phyloP scores from a whole-genome alignment of 768 basidiomycete genomes.

The Baorangia bicolor region DNA sequence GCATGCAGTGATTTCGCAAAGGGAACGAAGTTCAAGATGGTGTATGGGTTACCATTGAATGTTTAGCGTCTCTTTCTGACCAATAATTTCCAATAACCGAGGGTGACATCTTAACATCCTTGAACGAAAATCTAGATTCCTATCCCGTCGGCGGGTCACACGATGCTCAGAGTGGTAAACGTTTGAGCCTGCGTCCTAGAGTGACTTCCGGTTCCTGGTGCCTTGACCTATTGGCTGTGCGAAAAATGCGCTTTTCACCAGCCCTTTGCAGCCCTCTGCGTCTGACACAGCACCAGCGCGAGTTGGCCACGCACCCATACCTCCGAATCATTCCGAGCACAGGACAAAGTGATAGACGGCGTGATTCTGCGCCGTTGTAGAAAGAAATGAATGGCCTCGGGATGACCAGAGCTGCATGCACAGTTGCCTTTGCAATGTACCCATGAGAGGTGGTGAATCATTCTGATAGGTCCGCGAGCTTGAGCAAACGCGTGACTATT shows the following conservation, averaged over 20 bases:
- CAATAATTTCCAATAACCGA: background rate
- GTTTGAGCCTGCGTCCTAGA: no score
- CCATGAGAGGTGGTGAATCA: background rate
- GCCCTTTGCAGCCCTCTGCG: constrained; percentile 2
- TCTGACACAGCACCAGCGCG: constrained; percentile 2
- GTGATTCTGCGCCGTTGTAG: background rate
- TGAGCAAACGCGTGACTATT: background rate
- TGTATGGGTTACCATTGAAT: background rate
- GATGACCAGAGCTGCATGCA: background rate
- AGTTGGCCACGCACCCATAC: constrained; percentile 12
- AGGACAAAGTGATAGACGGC: background rate
- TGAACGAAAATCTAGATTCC: background rate
- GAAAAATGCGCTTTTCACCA: constrained; percentile 7
- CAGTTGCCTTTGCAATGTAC: background rate
- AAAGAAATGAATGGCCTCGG: background rate
- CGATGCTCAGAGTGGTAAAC: no score
- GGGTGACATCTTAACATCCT: background rate
- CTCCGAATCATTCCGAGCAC: background rate
- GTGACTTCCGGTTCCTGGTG: constrained; percentile 25
- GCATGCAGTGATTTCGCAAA: background rate
- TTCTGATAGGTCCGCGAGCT: background rate
- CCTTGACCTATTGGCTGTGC: constrained; percentile 20
- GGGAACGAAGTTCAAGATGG: background rate
- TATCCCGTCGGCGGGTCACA: constrained; percentile 3
- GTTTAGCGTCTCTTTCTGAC: background rate